Conservation (phyloP, 129 eudicot genomes). For the Heracleum sosnowskyi region DNA sequence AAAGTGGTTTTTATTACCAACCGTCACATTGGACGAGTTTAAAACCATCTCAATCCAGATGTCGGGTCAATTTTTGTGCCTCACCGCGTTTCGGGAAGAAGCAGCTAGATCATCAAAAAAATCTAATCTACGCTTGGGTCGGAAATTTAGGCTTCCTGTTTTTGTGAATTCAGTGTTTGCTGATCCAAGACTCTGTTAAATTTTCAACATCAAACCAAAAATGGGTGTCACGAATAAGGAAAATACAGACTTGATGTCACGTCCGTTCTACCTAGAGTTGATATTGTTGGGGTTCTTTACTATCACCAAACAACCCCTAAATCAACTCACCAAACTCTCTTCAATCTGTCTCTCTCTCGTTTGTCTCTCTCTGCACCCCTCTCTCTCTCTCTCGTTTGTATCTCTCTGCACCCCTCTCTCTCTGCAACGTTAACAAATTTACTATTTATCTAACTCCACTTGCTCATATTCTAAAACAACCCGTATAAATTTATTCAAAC, state of each 20-base stretch:
- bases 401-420: too few species aligned
- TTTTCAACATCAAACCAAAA: neutral
- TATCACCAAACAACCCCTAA: neutral
- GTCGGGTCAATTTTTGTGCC: too few species aligned
- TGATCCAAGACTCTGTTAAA: neutral
- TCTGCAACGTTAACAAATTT: too few species aligned
- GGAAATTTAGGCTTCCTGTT: too few species aligned
- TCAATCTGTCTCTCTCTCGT: neutral
- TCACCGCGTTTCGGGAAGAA: too few species aligned
- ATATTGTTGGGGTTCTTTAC: neutral
- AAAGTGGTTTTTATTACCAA: too few species aligned
- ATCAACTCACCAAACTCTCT: neutral
- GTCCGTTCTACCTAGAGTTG: neutral
- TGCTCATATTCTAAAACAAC: neutral
- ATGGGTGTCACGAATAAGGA: neutral
- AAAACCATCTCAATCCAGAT: too few species aligned
- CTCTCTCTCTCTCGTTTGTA: too few species aligned
- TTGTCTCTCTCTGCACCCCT: neutral
- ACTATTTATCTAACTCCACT: constrained; percentile 5
- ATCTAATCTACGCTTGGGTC: too few species aligned
- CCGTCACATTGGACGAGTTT: too few species aligned
- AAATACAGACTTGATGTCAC: neutral
- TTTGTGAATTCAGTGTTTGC: too few species aligned
- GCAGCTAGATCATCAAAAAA: too few species aligned
- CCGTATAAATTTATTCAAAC: neutral